Base-by-base conservation (phyloP, 257 asterid species). In the Penstemon davidsonii region DNA sequence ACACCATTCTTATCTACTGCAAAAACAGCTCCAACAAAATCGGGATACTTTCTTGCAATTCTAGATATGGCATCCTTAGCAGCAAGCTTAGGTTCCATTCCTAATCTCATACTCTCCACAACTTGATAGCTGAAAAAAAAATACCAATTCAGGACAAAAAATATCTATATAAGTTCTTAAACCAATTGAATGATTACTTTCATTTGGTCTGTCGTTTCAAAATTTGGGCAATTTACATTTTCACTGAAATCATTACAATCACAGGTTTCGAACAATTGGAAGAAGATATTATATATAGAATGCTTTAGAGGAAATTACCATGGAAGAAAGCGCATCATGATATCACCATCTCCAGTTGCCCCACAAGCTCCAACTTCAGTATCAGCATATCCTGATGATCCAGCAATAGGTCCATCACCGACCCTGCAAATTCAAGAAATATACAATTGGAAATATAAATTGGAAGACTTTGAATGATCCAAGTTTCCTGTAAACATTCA, bases 281-380 rank as follows among this genome's bases (percentile, higher is more conserved):
- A 58, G 51, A 19, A 42, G 44, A 15, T 39, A 64, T 11, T 53
- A 44, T 54, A 67, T 39, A 55, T 38, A 55, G 68, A 60, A 8
- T 3, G 11, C 19, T 4, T 50, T 67, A 13, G 8, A 68, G 38
- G 4, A 38, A 57, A 60, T 42, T 82, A 93, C 99, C 99, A 90
- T 11, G 99, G 99, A 74, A 93, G 96, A 77, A 93, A 90, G 67
- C 99, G 96, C 99, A 93, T 93, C 99, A 93, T 93, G 81, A 87
- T 78, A 77, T 93, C 99, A 11, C 99, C 99, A 83, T 93, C 99
- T 25, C 99, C 99, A 43, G 91, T 88, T 67, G 96, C 96, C 64
- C 99, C 99, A 50, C 99, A 93, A 50, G 97, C 97, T 76, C 99
- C 99, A 46, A 88, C 87, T 69, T 93, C 97, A 11, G 87, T 6